These are phyloP conservation scores for Gossypium schwendimanii DNA, from an alignment of 441 rosid species.

Conservation along the genomic window DNA sequence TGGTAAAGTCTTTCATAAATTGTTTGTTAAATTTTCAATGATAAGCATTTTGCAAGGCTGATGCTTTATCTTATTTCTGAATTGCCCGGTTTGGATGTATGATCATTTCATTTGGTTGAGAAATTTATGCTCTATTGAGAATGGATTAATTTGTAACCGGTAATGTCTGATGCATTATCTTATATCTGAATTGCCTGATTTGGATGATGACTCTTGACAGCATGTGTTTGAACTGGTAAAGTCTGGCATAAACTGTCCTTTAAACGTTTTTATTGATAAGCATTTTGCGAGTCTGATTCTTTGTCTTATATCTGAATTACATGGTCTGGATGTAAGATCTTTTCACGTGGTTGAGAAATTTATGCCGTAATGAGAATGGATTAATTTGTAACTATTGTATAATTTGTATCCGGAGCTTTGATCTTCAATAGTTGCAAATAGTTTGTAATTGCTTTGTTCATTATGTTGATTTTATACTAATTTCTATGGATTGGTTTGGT, in stretches of 20 bases:
- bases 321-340: not conserved
- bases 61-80: slow-evolving; percentile 4
- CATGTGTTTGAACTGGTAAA: slow-evolving; percentile 67
- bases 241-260: slow-evolving; percentile 6
- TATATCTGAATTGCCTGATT: not conserved
- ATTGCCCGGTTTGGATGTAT: not conserved
- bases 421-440: not conserved
- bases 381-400: not conserved
- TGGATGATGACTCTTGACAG: slow-evolving; percentile 43
- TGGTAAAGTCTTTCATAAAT: slow-evolving; percentile 40
- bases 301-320: not conserved
- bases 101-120: not conserved
- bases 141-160: not conserved
- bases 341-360: not conserved
- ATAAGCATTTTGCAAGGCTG: slow-evolving; percentile 11
- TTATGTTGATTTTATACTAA: not conserved
- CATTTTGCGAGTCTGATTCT: slow-evolving; percentile 10
- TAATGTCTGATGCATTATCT: slow-evolving; percentile 6
- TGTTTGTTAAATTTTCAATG: slow-evolving; percentile 1
- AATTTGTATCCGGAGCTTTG: not conserved
- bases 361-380: not conserved
- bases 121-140: not conserved
- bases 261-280: not conserved
- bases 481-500: not conserved
- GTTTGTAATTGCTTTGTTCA: not conserved